These are phyloP conservation scores for Fusarium sp. DNA, from an alignment of 2,329 filamentous ascomycete species.

Conservation along the genomic window DNA sequence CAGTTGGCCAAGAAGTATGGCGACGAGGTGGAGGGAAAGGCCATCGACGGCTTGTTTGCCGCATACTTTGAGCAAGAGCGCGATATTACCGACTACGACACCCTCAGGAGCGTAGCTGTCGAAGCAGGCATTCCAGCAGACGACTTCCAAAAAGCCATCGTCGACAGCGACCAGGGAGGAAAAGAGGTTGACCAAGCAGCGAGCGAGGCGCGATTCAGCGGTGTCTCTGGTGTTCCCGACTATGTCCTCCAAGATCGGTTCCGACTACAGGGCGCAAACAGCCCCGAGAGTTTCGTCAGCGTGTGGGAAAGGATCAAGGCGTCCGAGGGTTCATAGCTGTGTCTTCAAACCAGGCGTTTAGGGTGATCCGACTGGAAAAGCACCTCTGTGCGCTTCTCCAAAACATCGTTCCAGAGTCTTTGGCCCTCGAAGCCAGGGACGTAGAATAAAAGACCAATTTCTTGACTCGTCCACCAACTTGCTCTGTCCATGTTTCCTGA, in stretches of 20 bases:
- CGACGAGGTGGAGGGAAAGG: constrained; percentile 65
- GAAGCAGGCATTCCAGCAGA: constrained; percentile 60
- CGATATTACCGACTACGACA: constrained; percentile 57
- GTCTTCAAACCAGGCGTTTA: constrained; percentile 5
- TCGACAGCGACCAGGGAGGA: constrained; percentile 63
- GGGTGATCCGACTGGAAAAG: constrained; percentile 46
- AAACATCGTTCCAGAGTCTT: constrained; percentile 54
- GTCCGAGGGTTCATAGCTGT: constrained; percentile 30
- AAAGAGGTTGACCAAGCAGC: constrained; percentile 50
- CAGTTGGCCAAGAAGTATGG: constrained; percentile 63
- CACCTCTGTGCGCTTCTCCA: constrained; percentile 53
- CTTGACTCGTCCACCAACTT: constrained; percentile 89
- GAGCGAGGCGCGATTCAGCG: constrained; percentile 43
- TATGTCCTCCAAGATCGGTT: constrained; percentile 78
- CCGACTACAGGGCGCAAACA: constrained; percentile 77
- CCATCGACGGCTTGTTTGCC: constrained; percentile 60
- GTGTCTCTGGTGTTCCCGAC: constrained; percentile 76
- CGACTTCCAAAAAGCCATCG: constrained; percentile 52
- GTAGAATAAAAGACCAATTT: constrained; percentile 75
- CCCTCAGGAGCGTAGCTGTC: constrained; percentile 51
- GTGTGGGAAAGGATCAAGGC: constrained; percentile 71
- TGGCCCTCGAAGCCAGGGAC: constrained; percentile 54
- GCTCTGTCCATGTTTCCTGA: constrained; percentile 88
- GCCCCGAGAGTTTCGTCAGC: constrained; percentile 71
- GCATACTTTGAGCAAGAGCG: constrained; percentile 58